phyloP scores from a whole-genome alignment of 2,329 filamentous ascomycete species.

The Hypoxylon sp. region DNA sequence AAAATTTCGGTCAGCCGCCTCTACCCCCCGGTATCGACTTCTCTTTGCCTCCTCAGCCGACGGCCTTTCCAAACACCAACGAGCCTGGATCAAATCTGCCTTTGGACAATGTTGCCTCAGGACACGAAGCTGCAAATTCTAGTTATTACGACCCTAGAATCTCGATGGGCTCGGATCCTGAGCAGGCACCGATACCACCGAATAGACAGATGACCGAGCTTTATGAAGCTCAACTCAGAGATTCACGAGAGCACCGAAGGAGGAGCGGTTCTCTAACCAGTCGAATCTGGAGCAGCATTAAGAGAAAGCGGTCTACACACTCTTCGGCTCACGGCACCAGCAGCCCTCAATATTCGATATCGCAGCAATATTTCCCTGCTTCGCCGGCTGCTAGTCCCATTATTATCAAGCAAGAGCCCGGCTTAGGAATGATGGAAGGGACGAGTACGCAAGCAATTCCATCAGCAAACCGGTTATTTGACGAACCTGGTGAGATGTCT shows the following conservation, averaged over 20 bases:
- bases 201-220: conserved; percentile 53
- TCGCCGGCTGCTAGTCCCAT: conserved; percentile 43
- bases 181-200: conserved; percentile 46
- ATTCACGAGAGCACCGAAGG: conserved; percentile 50
- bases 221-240: conserved; percentile 52
- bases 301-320: conserved; percentile 52
- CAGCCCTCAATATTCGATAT: conserved; percentile 43
- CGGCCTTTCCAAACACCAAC: conserved; percentile 43
- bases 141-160: conserved; percentile 55
- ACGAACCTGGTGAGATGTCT: conserved; percentile 51
- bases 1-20: conserved; percentile 40
- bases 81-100: conserved; percentile 40
- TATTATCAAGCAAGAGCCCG: conserved; percentile 45
- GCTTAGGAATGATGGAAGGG: conserved; percentile 33
- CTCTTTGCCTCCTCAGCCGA: conserved; percentile 44
- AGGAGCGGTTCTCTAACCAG: conserved; percentile 52
- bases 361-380: conserved; percentile 45
- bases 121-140: conserved; percentile 52
- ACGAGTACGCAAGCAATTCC: conserved; percentile 27
- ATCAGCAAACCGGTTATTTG: conserved; percentile 41
- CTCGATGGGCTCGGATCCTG: conserved; percentile 54
- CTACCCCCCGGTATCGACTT: conserved; percentile 47
- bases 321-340: conserved; percentile 45
- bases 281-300: conserved; percentile 50
- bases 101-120: conserved; percentile 43